Evolutionary conservation across 352 stramenopile genomes (phyloP), one percentile per base, ranked within the genome.

Genomic region (Globisporangium heterothallicum): DNA sequence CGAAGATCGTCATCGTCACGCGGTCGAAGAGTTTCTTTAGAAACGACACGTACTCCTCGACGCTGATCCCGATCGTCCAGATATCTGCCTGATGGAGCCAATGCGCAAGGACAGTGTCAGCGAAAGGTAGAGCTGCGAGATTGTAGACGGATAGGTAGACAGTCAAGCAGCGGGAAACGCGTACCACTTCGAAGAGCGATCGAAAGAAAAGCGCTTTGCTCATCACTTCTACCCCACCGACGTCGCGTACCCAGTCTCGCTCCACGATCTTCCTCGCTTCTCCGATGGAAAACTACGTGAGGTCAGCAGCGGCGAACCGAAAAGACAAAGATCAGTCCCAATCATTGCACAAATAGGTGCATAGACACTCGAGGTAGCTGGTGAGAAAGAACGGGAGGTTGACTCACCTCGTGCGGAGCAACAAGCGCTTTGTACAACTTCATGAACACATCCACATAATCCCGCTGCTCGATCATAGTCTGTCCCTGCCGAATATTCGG

Each of bases 381-480:
- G n/a, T n/a, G n/a, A n/a, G n/a, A n/a, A n/a, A n/a, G n/a, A n/a
- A n/a, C n/a, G n/a, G n/a, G n/a, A n/a, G n/a, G n/a, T 8, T 5
- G 29, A 26, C 32, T 40, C 19, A 73, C 64, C 53, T 83, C 80
- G 19, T 69, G 79, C 0, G 80, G 80, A 4, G 74, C 30, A 19
- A 89, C 80, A 22, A 92, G 57, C 5, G 80, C 80, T 61, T 92
- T 92, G 69, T 79, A 92, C 25, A 88, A 78, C 53, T 92, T 92
- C 49, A 87, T 72, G 55, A 92, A 89, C 22, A 92, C 78, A 43
- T 89, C 75, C 4, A 86, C 52, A 50, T 89, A 92, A 50, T 92
- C 78, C 7, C 59, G 61, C 29, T 72, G 44, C 6, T 72, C 53
- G 52, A 92, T 78, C 19, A 49, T 57, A 4, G 66, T 62, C 0